phyloP scores from a whole-genome alignment of 257 asterid species.

The Nicotiana noctiflora region DNA sequence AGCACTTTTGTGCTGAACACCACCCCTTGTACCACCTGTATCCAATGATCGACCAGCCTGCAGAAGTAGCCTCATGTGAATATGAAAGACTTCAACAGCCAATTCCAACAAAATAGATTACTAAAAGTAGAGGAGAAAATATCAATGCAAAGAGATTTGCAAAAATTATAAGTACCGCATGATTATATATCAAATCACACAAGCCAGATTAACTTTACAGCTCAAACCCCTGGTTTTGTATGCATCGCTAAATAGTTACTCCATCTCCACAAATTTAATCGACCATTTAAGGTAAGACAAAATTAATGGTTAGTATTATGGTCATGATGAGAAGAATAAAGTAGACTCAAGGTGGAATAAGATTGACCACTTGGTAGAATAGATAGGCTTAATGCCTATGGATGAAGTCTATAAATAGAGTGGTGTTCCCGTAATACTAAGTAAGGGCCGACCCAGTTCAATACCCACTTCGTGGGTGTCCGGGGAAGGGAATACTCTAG shows the following conservation, averaged over 20 bases:
- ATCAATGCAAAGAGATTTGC: background rate
- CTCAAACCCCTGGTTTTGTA: background rate
- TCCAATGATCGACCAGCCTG: conserved; percentile 6
- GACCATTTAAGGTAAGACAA: background rate
- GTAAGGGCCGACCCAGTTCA: too few species aligned
- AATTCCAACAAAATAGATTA: conserved; percentile 3
- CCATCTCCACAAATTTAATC: background rate
- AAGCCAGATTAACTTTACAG: background rate
- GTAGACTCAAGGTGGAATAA: background rate
- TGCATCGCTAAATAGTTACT: background rate
- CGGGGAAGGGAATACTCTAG: too few species aligned
- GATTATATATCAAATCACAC: background rate
- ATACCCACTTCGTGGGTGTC: too few species aligned
- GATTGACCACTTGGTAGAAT: background rate
- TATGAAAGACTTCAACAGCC: too few species aligned
- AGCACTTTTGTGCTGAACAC: background rate
- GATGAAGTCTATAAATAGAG: background rate
- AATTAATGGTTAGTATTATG: background rate
- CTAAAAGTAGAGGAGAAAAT: background rate
- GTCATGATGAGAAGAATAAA: background rate
- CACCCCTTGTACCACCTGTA: background rate
- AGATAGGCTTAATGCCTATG: background rate
- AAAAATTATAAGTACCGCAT: background rate
- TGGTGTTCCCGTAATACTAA: too few species aligned
- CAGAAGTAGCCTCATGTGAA: conserved; percentile 7